These are phyloP conservation scores for Syzygium grande DNA, from an alignment of 345 rosid species.

Conservation along the genomic window DNA sequence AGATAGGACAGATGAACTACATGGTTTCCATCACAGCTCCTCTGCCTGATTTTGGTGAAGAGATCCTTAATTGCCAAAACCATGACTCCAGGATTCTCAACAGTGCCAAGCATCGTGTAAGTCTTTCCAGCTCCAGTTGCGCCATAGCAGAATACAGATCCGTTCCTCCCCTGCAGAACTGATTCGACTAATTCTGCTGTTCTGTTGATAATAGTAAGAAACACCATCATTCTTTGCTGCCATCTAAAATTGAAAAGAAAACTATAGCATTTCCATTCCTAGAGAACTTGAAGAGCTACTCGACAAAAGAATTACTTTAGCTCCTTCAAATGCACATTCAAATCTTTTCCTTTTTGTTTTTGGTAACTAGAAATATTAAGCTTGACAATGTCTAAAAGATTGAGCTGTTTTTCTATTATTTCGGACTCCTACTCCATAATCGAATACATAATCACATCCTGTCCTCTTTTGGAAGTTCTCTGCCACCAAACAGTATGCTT, in stretches of 20 bases:
- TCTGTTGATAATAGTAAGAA: slow-evolving; percentile 30
- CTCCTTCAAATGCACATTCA: not conserved
- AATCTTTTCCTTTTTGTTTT: not conserved
- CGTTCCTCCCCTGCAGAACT: slow-evolving; percentile 86
- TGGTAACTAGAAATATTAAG: not conserved
- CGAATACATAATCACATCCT: not conserved
- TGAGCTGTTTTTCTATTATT: not conserved
- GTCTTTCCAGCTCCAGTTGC: slow-evolving; percentile 99
- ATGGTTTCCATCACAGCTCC: slow-evolving; percentile 87
- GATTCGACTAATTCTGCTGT: slow-evolving; percentile 87
- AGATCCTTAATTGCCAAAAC: slow-evolving; percentile 92
- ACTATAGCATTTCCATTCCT: not conserved
- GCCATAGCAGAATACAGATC: slow-evolving; percentile 97
- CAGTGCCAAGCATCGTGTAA: slow-evolving; percentile 83
- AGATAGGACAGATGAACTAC: slow-evolving; percentile 88
- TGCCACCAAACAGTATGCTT: not conserved
- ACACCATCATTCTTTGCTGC: not conserved
- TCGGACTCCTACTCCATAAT: not conserved
- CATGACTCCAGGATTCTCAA: slow-evolving; percentile 96
- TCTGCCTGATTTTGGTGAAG: slow-evolving; percentile 73
- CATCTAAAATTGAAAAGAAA: not conserved
- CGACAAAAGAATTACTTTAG: not conserved
- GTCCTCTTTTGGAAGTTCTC: not conserved
- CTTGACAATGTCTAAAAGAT: not conserved
- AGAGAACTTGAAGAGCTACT: not conserved